A percentile compares a stretch with the other conserved stretches of the same genome.
Evolutionary conservation across 73 alveolate genomes (phyloP).

Genomic region (Paramecium caudatum): DNA sequence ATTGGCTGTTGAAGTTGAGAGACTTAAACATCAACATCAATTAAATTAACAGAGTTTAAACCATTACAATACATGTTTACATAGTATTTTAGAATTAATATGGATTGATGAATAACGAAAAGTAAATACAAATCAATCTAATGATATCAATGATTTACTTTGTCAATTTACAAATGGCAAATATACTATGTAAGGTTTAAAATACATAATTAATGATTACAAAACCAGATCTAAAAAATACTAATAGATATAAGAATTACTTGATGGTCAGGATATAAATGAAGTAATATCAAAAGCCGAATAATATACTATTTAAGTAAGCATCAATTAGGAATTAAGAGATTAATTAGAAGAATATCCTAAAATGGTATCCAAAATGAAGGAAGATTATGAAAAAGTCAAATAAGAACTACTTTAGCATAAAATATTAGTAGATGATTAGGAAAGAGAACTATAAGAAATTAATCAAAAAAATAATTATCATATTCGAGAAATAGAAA

Average conservation of each 20-base stretch:
- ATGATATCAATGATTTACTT: not conserved
- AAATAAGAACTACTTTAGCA: not conserved
- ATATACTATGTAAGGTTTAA: not conserved
- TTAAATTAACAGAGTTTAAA: too few relatives aligned
- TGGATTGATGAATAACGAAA: too few relatives aligned
- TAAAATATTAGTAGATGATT: not conserved
- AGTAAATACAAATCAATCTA: not conserved
- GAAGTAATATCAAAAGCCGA: not conserved
- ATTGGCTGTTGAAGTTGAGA: slow-evolving; percentile 54
- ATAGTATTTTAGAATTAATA: too few relatives aligned
- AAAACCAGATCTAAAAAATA: slow-evolving; percentile 12
- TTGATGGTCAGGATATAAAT: not conserved
- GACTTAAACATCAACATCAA: too few relatives aligned
- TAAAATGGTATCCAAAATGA: not conserved
- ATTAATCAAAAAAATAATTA: not conserved
- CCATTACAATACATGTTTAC: too few relatives aligned
- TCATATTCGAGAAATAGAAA: not conserved
- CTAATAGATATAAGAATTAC: not conserved
- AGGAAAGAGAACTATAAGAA: too few relatives aligned
- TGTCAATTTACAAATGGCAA: not conserved
- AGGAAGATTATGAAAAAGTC: not conserved
- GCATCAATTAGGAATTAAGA: not conserved
- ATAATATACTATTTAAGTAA: not conserved
- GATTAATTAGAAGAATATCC: slow-evolving; percentile 32
- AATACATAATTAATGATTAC: not conserved